Evolutionary conservation across 2,329 filamentous ascomycete genomes (phyloP).

Genomic region (Trichoderma hamatum): DNA sequence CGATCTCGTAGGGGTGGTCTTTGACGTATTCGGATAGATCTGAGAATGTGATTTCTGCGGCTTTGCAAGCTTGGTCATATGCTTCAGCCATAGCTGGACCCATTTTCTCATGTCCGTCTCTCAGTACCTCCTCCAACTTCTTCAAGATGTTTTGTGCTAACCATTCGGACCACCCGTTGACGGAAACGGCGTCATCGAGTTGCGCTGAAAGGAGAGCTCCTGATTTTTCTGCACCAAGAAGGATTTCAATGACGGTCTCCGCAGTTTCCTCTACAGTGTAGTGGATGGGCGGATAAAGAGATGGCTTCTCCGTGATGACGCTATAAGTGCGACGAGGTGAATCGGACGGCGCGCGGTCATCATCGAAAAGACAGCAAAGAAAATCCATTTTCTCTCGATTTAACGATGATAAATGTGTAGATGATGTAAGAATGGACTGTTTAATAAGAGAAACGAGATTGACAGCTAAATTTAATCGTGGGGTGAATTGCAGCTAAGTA

Average conservation of each 20-base stretch:
- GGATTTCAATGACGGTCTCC: not conserved
- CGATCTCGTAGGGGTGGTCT: slow-evolving; percentile 9
- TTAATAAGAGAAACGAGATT: not conserved
- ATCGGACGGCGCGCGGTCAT: not conserved
- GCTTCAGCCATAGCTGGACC: slow-evolving; percentile 13
- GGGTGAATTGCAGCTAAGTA: not conserved
- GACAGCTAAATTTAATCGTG: not conserved
- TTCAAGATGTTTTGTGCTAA: slow-evolving; percentile 16
- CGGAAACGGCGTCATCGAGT: slow-evolving; percentile 5
- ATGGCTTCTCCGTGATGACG: slow-evolving; percentile 9
- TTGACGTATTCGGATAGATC: not conserved
- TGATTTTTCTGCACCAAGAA: not conserved
- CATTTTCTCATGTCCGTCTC: slow-evolving; percentile 7
- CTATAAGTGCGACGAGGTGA: not conserved
- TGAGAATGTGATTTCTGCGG: not conserved
- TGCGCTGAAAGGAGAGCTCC: not conserved
- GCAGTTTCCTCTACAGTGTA: not conserved
- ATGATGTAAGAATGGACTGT: not conserved
- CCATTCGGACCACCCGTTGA: slow-evolving; percentile 17
- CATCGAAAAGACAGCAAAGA: slow-evolving; percentile 9
- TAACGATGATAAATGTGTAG: fast-evolving
- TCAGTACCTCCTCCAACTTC: slow-evolving; percentile 7
- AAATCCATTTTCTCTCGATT: not conserved
- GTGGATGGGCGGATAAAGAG: not conserved
- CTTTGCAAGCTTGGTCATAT: not conserved